Evolutionary conservation across 1,284 basidiomycete species (phyloP).

Genomic region (Omphalotus olearius): DNA sequence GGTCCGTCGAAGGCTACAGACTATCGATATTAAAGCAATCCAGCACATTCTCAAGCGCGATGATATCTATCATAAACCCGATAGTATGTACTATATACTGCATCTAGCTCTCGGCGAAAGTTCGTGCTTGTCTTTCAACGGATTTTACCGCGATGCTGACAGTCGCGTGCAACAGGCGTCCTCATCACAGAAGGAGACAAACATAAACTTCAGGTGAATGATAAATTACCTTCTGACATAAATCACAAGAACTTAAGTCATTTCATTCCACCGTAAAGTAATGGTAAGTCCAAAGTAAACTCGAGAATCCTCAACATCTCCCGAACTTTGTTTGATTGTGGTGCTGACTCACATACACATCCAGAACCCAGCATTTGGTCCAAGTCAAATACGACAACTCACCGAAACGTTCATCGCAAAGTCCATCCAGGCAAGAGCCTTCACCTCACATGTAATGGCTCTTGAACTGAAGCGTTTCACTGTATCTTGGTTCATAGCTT

Average conservation of each 20-base stretch:
- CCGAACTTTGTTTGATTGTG: background rate
- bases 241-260: background rate
- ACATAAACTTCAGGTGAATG: constrained; percentile 13
- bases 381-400: constrained; percentile 13
- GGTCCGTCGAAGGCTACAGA: constrained; percentile 2
- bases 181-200: constrained; percentile 13
- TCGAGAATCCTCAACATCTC: background rate
- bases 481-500: constrained; percentile 29
- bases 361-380: constrained; percentile 16
- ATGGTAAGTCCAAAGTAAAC: constrained; percentile 5
- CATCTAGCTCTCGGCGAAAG: constrained; percentile 9
- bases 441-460: too few species aligned
- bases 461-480: background rate
- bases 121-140: background rate
- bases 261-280: constrained; percentile 10
- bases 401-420: constrained; percentile 15
- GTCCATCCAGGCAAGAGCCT: constrained; percentile 9
- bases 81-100: constrained; percentile 1
- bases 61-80: constrained; percentile 12
- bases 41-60: constrained; percentile 12
- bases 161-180: constrained; percentile 1
- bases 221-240: background rate
- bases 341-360: background rate
- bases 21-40: constrained; percentile 13
- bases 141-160: too few species aligned